Evolutionary conservation across 208 protist species (phyloP).

Genomic region (Acanthamoeba royreba): DNA sequence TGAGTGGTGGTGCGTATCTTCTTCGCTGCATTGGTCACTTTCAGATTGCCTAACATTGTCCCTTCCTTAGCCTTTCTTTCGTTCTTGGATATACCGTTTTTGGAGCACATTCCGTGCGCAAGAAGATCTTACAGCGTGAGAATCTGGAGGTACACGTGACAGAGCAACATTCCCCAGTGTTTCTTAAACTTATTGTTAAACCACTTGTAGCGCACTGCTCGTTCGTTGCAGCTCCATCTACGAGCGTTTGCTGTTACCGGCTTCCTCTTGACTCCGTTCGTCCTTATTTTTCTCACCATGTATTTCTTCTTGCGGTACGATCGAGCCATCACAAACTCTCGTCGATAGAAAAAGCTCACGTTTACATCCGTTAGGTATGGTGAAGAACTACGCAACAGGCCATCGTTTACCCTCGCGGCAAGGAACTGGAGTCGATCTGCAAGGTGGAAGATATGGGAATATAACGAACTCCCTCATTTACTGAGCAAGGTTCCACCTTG

Average conservation of each 20-base stretch:
- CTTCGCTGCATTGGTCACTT: background rate
- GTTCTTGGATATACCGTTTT: background rate
- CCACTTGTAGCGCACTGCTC: background rate
- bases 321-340: background rate
- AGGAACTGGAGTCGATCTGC: slow-evolving; percentile 32
- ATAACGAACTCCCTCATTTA: slow-evolving; percentile 59
- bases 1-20: background rate
- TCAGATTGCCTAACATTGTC: background rate
- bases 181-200: background rate
- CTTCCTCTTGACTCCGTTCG: slow-evolving; percentile 46
- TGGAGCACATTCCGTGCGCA: background rate
- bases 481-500: background rate
- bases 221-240: slow-evolving; percentile 16
- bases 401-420: background rate
- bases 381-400: slow-evolving; percentile 46
- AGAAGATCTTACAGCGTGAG: background rate
- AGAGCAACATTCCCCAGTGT: too few species aligned
- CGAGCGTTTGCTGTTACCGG: background rate
- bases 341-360: background rate
- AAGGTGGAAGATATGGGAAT: slow-evolving; percentile 45
- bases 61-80: background rate
- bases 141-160: background rate
- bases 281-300: slow-evolving; percentile 39
- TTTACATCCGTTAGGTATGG: background rate
- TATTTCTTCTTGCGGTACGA: slow-evolving; percentile 53